Percentiles rank a stretch among this genome's conserved stretches.
These are phyloP conservation scores for Aureococcus anophagefferens DNA, from an alignment of 108 stramenopile genomes.

Conservation along the genomic window DNA sequence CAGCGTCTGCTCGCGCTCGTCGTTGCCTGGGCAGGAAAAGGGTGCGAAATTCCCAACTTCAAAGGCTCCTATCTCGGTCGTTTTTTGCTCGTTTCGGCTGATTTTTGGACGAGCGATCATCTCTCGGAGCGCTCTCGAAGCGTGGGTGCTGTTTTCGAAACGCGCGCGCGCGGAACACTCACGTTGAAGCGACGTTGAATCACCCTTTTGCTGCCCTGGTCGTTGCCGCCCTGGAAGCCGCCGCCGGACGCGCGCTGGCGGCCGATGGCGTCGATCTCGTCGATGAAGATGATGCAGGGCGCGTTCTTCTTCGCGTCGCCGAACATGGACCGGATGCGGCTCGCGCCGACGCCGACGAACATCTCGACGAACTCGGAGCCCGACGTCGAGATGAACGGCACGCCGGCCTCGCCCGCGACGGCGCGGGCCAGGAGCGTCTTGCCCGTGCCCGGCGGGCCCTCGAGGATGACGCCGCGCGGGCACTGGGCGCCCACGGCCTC, in stretches of 20 bases:
- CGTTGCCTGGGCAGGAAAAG: too few species aligned
- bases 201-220: constrained; percentile 89
- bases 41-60: too few species aligned
- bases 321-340: constrained; percentile 86
- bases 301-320: constrained; percentile 71
- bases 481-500: constrained; percentile 46
- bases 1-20: too few species aligned
- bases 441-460: constrained; percentile 69
- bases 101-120: too few species aligned
- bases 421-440: constrained; percentile 95
- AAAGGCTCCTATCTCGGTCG: too few species aligned
- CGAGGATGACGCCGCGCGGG: constrained; percentile 50
- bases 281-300: constrained; percentile 97
- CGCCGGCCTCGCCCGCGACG: constrained; percentile 94
- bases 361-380: constrained; percentile 95
- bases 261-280: constrained; percentile 95
- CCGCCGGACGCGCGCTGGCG: constrained; percentile 49
- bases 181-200: too few species aligned
- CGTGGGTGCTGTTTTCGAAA: too few species aligned
- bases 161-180: too few species aligned
- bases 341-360: constrained; percentile 67
- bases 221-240: constrained; percentile 74
- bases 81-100: too few species aligned
- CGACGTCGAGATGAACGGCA: constrained; percentile 81
- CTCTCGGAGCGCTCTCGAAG: too few species aligned